Percentiles rank a stretch among this genome's conserved stretches.
These are phyloP conservation scores for Zelopaecilomyces penicillatus DNA, from an alignment of 2,329 filamentous ascomycete genomes.

Conservation along the genomic window DNA sequence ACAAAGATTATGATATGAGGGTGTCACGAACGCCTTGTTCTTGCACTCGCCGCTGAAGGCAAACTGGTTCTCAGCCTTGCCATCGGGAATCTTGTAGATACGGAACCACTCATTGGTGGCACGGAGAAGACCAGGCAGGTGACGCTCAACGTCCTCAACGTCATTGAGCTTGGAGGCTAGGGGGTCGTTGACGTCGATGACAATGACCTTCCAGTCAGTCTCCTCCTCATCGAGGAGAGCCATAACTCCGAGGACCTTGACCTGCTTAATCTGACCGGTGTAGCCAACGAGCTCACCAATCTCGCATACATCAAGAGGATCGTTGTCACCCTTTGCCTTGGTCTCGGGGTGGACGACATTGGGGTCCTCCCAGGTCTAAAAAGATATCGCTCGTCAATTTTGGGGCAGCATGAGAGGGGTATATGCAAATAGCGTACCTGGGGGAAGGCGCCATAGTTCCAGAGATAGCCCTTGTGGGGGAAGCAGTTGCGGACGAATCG, in stretches of 20 bases:
- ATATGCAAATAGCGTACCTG: slow-evolving; percentile 51
- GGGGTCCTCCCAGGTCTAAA: slow-evolving; percentile 97
- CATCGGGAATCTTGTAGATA: slow-evolving; percentile 99
- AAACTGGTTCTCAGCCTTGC: slow-evolving; percentile 99
- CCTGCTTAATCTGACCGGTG: slow-evolving; percentile 95
- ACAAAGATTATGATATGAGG: background rate
- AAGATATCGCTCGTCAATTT: slow-evolving; percentile 7
- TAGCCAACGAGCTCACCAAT: slow-evolving; percentile 97
- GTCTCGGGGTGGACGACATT: slow-evolving; percentile 94
- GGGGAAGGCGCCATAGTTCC: slow-evolving; percentile 99
- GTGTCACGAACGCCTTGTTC: slow-evolving; percentile 74
- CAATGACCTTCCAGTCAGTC: slow-evolving; percentile 99
- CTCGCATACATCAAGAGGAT: slow-evolving; percentile 98
- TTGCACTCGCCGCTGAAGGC: slow-evolving; percentile 99
- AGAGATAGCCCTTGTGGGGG: slow-evolving; percentile 99
- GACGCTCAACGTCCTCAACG: slow-evolving; percentile 96
- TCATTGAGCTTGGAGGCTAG: slow-evolving; percentile 95
- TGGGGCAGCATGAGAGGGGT: slow-evolving; percentile 6
- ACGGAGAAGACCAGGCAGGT: slow-evolving; percentile 90
- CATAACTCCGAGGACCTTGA: slow-evolving; percentile 99
- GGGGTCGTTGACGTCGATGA: slow-evolving; percentile 97
- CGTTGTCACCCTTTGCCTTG: slow-evolving; percentile 99
- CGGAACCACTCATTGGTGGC: slow-evolving; percentile 99
- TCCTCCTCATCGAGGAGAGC: slow-evolving; percentile 98
- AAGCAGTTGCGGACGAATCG: slow-evolving; percentile 99